These are phyloP conservation scores for Penicillium decumbens DNA, from an alignment of 2,329 filamentous ascomycete genomes.

Conservation along the genomic window DNA sequence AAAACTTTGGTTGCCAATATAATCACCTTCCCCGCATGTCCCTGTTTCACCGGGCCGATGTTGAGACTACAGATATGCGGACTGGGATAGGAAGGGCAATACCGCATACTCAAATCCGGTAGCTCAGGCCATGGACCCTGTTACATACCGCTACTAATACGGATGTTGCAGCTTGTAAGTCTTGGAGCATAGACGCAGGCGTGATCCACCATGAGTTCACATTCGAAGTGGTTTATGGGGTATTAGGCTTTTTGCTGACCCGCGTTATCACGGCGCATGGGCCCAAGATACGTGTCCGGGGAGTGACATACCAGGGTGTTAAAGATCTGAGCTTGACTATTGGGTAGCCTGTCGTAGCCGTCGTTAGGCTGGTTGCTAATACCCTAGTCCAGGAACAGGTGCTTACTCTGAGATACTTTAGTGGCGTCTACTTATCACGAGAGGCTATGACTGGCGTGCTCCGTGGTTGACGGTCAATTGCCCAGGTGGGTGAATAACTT, in stretches of 20 bases:
- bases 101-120: background rate
- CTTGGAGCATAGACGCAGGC: background rate
- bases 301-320: background rate
- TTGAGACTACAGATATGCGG: background rate
- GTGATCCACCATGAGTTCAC: background rate
- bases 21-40: background rate
- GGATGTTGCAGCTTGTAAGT: background rate
- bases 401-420: background rate
- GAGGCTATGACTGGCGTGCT: background rate
- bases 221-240: background rate
- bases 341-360: conserved; percentile 9
- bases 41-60: background rate
- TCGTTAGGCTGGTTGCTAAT: conserved; percentile 5
- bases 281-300: background rate
- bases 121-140: background rate
- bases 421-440: background rate
- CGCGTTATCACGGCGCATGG: background rate
- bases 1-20: background rate
- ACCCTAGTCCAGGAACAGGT: background rate
- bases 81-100: background rate
- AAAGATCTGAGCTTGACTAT: background rate
- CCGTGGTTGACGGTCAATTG: background rate
- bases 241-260: background rate
- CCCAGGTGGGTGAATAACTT: background rate
- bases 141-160: background rate